Conservation (phyloP, 2,329 filamentous ascomycete species). For the Mycosphaerelloides madeirae region DNA sequence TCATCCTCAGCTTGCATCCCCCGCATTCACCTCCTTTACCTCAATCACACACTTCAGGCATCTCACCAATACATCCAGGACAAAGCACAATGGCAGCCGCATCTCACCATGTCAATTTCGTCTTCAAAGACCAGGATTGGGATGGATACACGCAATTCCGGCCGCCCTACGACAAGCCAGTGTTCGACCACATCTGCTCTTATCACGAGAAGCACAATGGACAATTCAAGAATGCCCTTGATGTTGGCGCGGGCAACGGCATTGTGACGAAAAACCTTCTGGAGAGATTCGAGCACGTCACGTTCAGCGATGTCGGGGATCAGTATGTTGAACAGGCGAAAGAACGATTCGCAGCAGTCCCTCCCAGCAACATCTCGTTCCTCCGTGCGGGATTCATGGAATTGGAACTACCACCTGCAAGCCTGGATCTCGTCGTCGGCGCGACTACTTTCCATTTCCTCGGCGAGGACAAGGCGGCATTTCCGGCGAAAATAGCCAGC, state of each 20-base stretch:
- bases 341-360: not conserved
- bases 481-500: not conserved
- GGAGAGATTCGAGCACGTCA: slow-evolving; percentile 6
- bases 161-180: not conserved
- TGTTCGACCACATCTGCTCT: slow-evolving; percentile 2
- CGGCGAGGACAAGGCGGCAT: slow-evolving; percentile 1
- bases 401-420: not conserved
- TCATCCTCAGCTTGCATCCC: too few relatives aligned
- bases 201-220: slow-evolving; percentile 4
- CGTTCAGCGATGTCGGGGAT: slow-evolving; percentile 3
- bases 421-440: slow-evolving; percentile 4
- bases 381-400: slow-evolving; percentile 2
- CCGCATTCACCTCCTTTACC: too few relatives aligned
- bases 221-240: slow-evolving; percentile 1
- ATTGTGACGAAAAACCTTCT: slow-evolving; percentile 5
- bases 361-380: not conserved
- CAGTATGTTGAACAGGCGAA: slow-evolving; percentile 5
- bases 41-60: too few relatives aligned
- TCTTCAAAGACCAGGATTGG: slow-evolving; percentile 6
- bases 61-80: too few relatives aligned
- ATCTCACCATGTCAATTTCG: not conserved
- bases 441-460: slow-evolving; percentile 5
- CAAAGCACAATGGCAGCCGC: too few relatives aligned
- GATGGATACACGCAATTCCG: slow-evolving; percentile 5
- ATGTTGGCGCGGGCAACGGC: slow-evolving; percentile 7